These are phyloP conservation scores for Aureoboletus auriporus DNA, from an alignment of 768 basidiomycete genomes.

Conservation along the genomic window DNA sequence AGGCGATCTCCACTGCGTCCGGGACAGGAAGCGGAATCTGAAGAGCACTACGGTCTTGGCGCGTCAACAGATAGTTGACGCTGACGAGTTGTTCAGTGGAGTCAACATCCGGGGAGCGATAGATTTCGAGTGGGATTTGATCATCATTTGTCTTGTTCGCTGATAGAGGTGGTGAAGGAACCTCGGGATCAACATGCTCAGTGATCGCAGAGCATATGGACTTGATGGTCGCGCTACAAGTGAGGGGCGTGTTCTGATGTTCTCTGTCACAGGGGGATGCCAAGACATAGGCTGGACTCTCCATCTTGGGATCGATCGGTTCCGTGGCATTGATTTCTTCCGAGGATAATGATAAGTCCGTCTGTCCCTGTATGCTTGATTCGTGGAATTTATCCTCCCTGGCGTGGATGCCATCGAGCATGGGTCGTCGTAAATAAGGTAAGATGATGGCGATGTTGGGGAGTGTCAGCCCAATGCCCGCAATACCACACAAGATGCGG, in stretches of 20 bases:
- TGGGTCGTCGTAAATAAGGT: conserved; percentile 21
- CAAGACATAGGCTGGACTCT: background rate
- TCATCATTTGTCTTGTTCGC: background rate
- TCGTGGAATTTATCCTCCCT: background rate
- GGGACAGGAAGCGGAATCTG: conserved; percentile 13
- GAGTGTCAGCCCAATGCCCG: conserved; percentile 24
- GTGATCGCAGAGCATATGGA: background rate
- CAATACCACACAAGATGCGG: conserved; percentile 22
- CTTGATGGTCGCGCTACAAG: background rate
- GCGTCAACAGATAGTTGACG: background rate
- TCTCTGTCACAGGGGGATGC: background rate
- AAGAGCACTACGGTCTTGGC: conserved; percentile 1
- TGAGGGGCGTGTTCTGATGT: background rate
- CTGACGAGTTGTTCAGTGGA: background rate
- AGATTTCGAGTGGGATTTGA: background rate
- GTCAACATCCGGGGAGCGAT: background rate
- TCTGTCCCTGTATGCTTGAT: background rate
- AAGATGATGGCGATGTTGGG: conserved; percentile 21
- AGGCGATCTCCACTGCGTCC: conserved; percentile 12
- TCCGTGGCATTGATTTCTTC: background rate
- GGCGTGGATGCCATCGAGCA: conserved; percentile 10
- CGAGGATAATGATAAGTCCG: background rate
- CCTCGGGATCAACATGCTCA: background rate
- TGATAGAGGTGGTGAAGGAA: background rate
- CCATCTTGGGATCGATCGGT: background rate